phyloP scores from a whole-genome alignment of 2,329 filamentous ascomycete species.

The Cryphonectria nitschkei region DNA sequence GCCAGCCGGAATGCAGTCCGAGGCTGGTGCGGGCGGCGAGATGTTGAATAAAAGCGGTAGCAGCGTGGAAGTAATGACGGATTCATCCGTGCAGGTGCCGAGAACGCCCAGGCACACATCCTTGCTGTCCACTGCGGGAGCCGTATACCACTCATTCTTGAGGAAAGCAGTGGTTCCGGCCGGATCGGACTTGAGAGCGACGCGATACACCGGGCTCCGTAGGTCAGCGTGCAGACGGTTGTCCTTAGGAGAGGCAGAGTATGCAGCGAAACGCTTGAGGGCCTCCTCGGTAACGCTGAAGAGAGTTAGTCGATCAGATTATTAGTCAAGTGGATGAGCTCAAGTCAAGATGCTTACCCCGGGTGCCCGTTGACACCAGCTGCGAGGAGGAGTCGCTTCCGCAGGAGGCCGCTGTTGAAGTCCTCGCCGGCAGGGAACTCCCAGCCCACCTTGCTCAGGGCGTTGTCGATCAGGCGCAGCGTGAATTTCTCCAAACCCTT shows the following conservation, averaged over 20 bases:
- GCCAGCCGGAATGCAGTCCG: slow-evolving; percentile 74
- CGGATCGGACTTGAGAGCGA: slow-evolving; percentile 72
- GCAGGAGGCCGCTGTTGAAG: slow-evolving; percentile 79
- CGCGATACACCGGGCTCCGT: slow-evolving; percentile 77
- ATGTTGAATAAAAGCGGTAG: slow-evolving; percentile 79
- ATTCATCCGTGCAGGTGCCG: slow-evolving; percentile 70
- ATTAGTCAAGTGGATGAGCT: not conserved
- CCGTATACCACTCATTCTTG: slow-evolving; percentile 82
- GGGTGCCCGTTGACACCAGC: slow-evolving; percentile 80
- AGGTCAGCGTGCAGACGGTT: slow-evolving; percentile 80
- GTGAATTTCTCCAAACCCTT: slow-evolving; percentile 78
- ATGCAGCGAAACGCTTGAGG: slow-evolving; percentile 78
- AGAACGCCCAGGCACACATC: slow-evolving; percentile 81
- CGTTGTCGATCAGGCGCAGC: slow-evolving; percentile 73
- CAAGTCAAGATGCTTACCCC: slow-evolving; percentile 53
- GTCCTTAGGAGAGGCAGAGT: slow-evolving; percentile 68
- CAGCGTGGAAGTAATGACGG: slow-evolving; percentile 68
- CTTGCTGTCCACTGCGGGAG: slow-evolving; percentile 86
- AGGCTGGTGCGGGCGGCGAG: slow-evolving; percentile 51
- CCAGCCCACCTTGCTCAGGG: slow-evolving; percentile 83
- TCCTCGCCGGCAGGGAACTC: slow-evolving; percentile 78
- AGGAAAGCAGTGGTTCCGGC: slow-evolving; percentile 72
- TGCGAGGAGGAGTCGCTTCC: slow-evolving; percentile 76
- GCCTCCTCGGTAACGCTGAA: slow-evolving; percentile 71
- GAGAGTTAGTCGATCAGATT: slow-evolving; percentile 32